Conservation (phyloP, 805 yeast species). For the Ogataea pilisensis region DNA sequence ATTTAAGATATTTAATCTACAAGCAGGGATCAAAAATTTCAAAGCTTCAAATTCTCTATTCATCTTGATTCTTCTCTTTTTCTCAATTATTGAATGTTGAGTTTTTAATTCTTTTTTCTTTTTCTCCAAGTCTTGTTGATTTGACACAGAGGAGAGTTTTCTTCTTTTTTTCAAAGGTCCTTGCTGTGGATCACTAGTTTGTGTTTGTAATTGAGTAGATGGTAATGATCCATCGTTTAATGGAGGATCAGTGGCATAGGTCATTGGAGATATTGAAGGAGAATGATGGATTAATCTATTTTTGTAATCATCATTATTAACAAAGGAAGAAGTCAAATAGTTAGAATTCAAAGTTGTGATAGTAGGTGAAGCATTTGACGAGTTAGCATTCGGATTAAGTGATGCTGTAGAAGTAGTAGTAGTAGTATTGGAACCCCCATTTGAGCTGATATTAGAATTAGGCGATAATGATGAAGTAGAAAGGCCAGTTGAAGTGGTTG, state of each 20-base stretch:
- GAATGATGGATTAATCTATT: slow-evolving; percentile 24
- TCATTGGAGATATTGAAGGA: slow-evolving; percentile 33
- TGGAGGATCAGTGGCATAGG: slow-evolving; percentile 20
- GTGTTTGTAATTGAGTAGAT: neutral
- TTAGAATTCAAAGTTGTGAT: slow-evolving; percentile 17
- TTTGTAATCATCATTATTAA: slow-evolving; percentile 25
- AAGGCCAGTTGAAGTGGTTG: too few relatives aligned
- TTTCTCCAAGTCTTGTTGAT: slow-evolving; percentile 33
- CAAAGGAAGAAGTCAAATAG: slow-evolving; percentile 29
- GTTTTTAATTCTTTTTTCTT: slow-evolving; percentile 46
- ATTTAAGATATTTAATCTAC: slow-evolving; percentile 44
- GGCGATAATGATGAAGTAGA: too few relatives aligned
- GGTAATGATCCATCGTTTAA: slow-evolving; percentile 1
- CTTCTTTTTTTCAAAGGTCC: slow-evolving; percentile 21
- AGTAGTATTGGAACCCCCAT: neutral
- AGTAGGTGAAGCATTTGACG: slow-evolving; percentile 7
- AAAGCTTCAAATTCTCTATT: slow-evolving; percentile 81
- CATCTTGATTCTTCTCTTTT: slow-evolving; percentile 71
- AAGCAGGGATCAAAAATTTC: slow-evolving; percentile 74
- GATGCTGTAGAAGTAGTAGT: slow-evolving; percentile 4
- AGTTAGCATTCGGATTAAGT: slow-evolving; percentile 6
- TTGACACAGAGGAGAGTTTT: slow-evolving; percentile 23
- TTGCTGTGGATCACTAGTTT: neutral
- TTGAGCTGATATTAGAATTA: too few relatives aligned
- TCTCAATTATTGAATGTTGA: slow-evolving; percentile 76